These are phyloP conservation scores for Penicillium palitans DNA, from an alignment of 2,329 filamentous ascomycete genomes.

Conservation along the genomic window DNA sequence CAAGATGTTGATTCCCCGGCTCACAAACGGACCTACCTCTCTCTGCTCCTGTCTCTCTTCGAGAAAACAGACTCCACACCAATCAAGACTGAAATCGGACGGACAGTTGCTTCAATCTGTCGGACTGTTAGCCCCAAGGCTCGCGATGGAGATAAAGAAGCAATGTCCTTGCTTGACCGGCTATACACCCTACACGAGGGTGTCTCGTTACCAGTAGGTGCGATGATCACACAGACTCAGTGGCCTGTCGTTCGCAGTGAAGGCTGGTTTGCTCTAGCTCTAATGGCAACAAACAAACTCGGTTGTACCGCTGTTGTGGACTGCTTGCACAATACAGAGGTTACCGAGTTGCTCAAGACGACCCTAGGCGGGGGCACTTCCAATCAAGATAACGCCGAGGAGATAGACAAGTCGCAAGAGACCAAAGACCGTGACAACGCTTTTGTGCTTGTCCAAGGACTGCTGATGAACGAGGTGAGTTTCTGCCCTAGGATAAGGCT, in stretches of 20 bases:
- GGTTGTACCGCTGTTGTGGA: slow-evolving; percentile 38
- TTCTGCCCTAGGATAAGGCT: slow-evolving; percentile 1
- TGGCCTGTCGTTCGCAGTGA: slow-evolving; percentile 52
- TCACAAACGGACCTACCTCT: slow-evolving; percentile 40
- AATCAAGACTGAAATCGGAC: slow-evolving; percentile 50
- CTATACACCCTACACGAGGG: slow-evolving; percentile 39
- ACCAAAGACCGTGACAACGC: slow-evolving; percentile 45
- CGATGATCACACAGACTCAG: slow-evolving; percentile 48
- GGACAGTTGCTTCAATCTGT: slow-evolving; percentile 48
- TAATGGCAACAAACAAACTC: slow-evolving; percentile 43
- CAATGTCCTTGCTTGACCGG: slow-evolving; percentile 30
- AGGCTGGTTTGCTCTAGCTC: slow-evolving; percentile 51
- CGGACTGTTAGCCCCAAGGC: slow-evolving; percentile 38
- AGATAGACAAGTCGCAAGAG: slow-evolving; percentile 27
- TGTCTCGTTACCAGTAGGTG: slow-evolving; percentile 42
- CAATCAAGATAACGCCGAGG: slow-evolving; percentile 13
- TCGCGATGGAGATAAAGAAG: slow-evolving; percentile 25
- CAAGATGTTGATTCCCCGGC: slow-evolving; percentile 31
- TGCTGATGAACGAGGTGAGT: slow-evolving; percentile 43
- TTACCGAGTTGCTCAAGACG: slow-evolving; percentile 37
- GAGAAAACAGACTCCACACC: slow-evolving; percentile 45
- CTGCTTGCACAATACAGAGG: slow-evolving; percentile 37
- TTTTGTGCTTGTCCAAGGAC: slow-evolving; percentile 41
- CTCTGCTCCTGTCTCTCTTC: slow-evolving; percentile 45
- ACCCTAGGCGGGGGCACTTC: slow-evolving; percentile 28